phyloP scores from a whole-genome alignment of 176 grass and related monocot genomes.

The bread wheat (Triticum aestivum) region IWGSC_CS_RefSeq_v2.1 NC_057798.1:573070519-573071018 shows the following conservation, averaged over 20 bases:
- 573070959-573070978: conserved; percentile 64
- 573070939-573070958: conserved; percentile 40
- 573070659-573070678: conserved; percentile 68
- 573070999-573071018: conserved; percentile 52
- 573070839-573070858: conserved; percentile 69
- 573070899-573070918: conserved; percentile 55
- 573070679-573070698: conserved; percentile 72
- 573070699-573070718: conserved; percentile 68
- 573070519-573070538: conserved; percentile 85
- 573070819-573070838: conserved; percentile 60
- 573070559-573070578: conserved; percentile 97
- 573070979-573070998: conserved; percentile 54
- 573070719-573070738: conserved; percentile 56
- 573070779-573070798: conserved; percentile 55
- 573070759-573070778: conserved; percentile 32
- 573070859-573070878: conserved; percentile 66
- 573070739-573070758: conserved; percentile 55
- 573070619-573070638: conserved; percentile 78
- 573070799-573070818: conserved; percentile 68
- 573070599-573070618: conserved; percentile 85
- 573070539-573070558: conserved; percentile 89
- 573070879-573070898: conserved; percentile 66
- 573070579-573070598: conserved; percentile 84
- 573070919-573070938: conserved; percentile 57
- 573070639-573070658: conserved; percentile 94